Percentiles rank a stretch among this genome's conserved stretches.
Evolutionary conservation across 164 flowering plant species (phyloP).

Genomic region (Protea cynaroides): DNA sequence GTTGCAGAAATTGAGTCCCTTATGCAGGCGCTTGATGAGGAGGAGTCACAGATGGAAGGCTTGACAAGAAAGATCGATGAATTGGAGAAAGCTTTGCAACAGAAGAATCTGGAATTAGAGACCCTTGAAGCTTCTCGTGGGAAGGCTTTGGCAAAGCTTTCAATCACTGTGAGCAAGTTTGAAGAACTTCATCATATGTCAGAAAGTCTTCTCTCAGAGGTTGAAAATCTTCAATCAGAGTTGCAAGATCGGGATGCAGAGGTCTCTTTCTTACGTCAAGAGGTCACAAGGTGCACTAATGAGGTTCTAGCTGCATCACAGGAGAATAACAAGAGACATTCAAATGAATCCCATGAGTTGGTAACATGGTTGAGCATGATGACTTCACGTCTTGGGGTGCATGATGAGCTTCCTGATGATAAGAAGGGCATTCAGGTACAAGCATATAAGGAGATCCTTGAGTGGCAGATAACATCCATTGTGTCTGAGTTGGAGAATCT

Average conservation of each 20-base stretch:
- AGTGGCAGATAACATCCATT: slow-evolving; percentile 45
- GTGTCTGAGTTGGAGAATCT: slow-evolving; percentile 62
- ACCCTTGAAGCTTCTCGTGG: slow-evolving; percentile 75
- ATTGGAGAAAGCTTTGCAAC: slow-evolving; percentile 49
- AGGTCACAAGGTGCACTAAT: slow-evolving; percentile 88
- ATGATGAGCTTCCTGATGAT: slow-evolving; percentile 31
- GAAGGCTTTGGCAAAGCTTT: slow-evolving; percentile 72
- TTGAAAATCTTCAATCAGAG: slow-evolving; percentile 85
- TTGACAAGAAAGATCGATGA: slow-evolving; percentile 43
- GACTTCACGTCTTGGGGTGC: slow-evolving; percentile 33
- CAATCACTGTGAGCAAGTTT: slow-evolving; percentile 79
- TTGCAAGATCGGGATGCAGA: slow-evolving; percentile 79
- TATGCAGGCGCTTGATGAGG: slow-evolving; percentile 97
- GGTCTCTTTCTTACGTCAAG: slow-evolving; percentile 90
- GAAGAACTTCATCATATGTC: slow-evolving; percentile 90
- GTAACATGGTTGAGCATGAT: slow-evolving; percentile 54
- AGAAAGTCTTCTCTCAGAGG: slow-evolving; percentile 72
- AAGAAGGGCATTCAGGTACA: slow-evolving; percentile 16
- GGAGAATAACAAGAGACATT: slow-evolving; percentile 41
- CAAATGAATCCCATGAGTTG: slow-evolving; percentile 50
- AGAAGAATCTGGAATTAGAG: slow-evolving; percentile 60
- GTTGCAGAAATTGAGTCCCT: slow-evolving; percentile 74
- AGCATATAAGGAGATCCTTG: slow-evolving; percentile 44
- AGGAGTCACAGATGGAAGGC: slow-evolving; percentile 83
- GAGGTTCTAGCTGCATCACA: slow-evolving; percentile 72